Base-by-base conservation (phyloP, 208 protist species). In the Herpetomonas muscarum region DNA sequence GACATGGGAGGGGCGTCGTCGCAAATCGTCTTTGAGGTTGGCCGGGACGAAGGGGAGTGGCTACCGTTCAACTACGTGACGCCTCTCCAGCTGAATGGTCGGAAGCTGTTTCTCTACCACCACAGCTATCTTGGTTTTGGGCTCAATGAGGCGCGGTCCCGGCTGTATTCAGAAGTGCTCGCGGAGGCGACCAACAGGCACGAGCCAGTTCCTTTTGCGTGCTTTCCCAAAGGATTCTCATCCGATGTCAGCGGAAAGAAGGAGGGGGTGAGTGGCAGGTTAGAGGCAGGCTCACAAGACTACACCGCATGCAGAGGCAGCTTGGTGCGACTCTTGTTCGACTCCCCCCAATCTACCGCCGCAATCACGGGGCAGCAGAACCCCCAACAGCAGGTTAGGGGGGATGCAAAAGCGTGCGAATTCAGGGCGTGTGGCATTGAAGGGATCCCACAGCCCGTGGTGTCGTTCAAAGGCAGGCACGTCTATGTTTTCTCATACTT, bases 1-100 rank as follows among this genome's bases (percentile, higher is more conserved):
- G 89, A 95, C 58, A 86, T 95, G 76, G 89, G 89, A 30, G 85
- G 89, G 10, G 85, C 63, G 47, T 92, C 83, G 0, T 70, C 80
- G 22, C 89, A 95, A 63, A 53, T 93, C 6, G 83, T 92, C 6
- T 88, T 95, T 25, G 76, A 73, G 44, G 61, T 71, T 1, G 30
- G 47, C 21, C 19, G 50, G 13, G n/a, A 47, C 0, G 57, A 63
- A 10, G 67, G 65, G 0, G 71, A 63, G 46, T 74, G 70, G 67
- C 51, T 75, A n/a, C 73, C 79, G 21, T 77, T 74, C 53, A 60
- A 57, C 36, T 81, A 85, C 50, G 67, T 56, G 10, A 47, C 44
- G 1, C 55, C 2, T 10, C 42, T 61, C 25, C 56, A 41, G 25
- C 57, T 55, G 5, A 58, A 51, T 26, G 46, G 24, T 21, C 37